Evolutionary conservation across 768 basidiomycete species (phyloP).

Genomic region (Cantharellus anzutake): DNA sequence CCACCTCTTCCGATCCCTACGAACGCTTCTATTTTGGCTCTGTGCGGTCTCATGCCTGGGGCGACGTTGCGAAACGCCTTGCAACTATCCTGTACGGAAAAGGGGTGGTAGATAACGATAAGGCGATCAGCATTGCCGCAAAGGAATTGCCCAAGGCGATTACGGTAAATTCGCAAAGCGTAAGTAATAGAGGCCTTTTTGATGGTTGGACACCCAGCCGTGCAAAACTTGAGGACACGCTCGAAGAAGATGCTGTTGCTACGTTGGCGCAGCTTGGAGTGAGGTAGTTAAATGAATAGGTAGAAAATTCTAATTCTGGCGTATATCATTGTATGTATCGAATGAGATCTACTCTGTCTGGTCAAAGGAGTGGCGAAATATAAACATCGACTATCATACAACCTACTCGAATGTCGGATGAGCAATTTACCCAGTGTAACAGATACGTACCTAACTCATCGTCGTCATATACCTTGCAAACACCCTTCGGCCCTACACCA

Average conservation of each 20-base stretch:
- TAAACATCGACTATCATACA: no score
- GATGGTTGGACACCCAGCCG: conserved; percentile 9
- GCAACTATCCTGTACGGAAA: conserved; percentile 6
- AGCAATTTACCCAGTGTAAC: no score
- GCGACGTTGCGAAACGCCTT: conserved; percentile 4
- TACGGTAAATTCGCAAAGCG: conserved; percentile 10
- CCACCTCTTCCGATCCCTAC: conserved; percentile 9
- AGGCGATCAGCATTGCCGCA: conserved; percentile 1
- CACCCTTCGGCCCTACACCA: no score
- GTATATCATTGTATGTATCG: no score
- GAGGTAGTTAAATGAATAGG: background rate
- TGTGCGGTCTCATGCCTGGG: conserved; percentile 7
- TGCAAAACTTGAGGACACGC: background rate
- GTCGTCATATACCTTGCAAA: no score
- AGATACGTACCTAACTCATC: no score
- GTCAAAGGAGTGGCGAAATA: no score
- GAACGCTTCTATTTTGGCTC: conserved; percentile 14
- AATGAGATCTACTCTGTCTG: no score
- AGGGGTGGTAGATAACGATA: conserved; percentile 1
- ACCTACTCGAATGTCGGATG: no score
- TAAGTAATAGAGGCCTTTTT: conserved; percentile 10
- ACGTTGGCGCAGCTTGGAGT: background rate
- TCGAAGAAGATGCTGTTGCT: background rate
- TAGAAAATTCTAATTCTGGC: no score
- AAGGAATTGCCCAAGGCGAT: conserved; percentile 7